Base-by-base conservation (phyloP, 805 yeast genomes). In the Blastobotrys parvus region DNA sequence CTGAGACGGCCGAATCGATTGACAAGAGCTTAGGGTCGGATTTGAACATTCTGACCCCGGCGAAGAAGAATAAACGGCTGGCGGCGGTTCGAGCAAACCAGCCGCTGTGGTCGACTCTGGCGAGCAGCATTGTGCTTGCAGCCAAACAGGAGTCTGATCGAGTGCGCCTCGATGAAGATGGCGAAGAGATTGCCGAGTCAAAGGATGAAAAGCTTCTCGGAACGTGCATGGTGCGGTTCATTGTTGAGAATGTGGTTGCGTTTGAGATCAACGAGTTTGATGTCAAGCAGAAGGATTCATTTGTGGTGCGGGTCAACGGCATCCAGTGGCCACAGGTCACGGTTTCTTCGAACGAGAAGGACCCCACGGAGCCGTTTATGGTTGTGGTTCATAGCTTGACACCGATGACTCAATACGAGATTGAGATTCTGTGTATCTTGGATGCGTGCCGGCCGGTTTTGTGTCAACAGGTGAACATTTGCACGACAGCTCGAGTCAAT, bases 271-370 rank as follows among this genome's bases (percentile, higher is more conserved):
- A 43, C 2, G 55, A 49, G 5, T 39, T 49, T 29, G 47, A 48
- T 8, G 47, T 33, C 2, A 23, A 46, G 62, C 43, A 56, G 72
- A 4, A 62, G 67, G 37, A 70, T 70, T 10, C 61, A 67, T 39
- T 61, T 15, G 36, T 49, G 3, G 61, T 56, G 7, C 45, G 53
- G 4, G 85, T 81, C 3, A 80, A 81, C 52, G 86, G 85, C 18
- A 71, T 80, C 18, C 69, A 74, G 11, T 81, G 88, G 88, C 73
- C 78, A 20, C 85, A 79, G 54, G 76, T 77, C 1, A 69, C 78
- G 0, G 67, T 74, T 31, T 77, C 42, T 19, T 38, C 34, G 2
- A 18, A 16, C 19, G 29, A 15, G 4, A 30, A 17, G 13, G 44
- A 65, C 15, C 63, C 64, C 18, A 70, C 70, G 25, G 72, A 73